These are phyloP conservation scores for Drechmeria coniospora DNA, from an alignment of 2,329 filamentous ascomycete genomes.

Conservation along the genomic window DNA sequence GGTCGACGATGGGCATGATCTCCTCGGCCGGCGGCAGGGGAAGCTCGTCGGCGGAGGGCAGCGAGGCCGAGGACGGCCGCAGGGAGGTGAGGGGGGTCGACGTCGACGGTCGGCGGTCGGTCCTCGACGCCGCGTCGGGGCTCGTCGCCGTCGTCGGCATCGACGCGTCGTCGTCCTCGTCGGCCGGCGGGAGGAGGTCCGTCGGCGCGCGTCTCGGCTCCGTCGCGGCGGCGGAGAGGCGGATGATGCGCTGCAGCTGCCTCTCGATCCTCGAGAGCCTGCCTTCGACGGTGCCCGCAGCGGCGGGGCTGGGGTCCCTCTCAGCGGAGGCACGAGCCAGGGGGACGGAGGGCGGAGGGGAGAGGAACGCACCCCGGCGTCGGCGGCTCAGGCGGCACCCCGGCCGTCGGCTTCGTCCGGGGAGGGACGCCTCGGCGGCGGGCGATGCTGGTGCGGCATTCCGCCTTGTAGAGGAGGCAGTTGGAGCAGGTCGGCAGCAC, in stretches of 20 bases:
- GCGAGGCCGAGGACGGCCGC: too few species aligned
- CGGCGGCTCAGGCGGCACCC: background rate
- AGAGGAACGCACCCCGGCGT: background rate
- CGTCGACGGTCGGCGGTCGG: too few species aligned
- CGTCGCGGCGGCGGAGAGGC: too few species aligned
- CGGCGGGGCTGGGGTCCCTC: background rate
- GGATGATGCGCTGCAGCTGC: slow-evolving; percentile 16
- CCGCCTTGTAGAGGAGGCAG: slow-evolving; percentile 24
- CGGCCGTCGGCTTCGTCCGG: slow-evolving; percentile 5
- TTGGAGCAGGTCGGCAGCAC: slow-evolving; percentile 27
- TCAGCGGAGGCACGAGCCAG: background rate
- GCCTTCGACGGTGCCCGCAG: slow-evolving; percentile 6
- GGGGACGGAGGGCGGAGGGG: background rate
- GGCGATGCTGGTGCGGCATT: slow-evolving; percentile 16
- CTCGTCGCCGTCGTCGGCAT: background rate
- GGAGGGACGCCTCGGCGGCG: slow-evolving; percentile 11
- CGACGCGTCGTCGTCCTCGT: background rate
- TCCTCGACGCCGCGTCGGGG: too few species aligned
- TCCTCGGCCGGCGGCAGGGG: slow-evolving; percentile 18
- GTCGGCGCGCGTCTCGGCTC: background rate
- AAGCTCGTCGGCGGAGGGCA: slow-evolving; percentile 6
- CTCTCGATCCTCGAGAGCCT: slow-evolving; percentile 16
- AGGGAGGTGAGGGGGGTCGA: too few species aligned
- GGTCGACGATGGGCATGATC: slow-evolving; percentile 18
- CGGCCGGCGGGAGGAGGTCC: background rate